Conservation (phyloP, 2,329 filamentous ascomycete species). For the Verticillium tricorpus region DNA sequence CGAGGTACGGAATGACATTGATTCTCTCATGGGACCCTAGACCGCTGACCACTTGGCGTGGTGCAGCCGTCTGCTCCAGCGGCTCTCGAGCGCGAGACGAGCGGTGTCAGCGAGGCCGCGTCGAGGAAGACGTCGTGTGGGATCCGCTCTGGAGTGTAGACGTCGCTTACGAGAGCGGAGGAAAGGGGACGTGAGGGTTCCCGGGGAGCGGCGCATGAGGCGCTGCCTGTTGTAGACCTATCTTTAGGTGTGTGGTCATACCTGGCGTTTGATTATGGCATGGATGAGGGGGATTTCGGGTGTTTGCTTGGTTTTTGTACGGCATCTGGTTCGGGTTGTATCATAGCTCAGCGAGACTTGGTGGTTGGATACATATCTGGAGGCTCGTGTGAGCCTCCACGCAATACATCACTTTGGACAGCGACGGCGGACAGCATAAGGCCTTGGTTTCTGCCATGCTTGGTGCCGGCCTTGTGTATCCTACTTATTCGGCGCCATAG, state of each 20-base stretch:
- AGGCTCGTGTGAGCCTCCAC: neutral
- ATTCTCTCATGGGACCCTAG: slow-evolving; percentile 47
- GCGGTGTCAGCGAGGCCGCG: slow-evolving; percentile 23
- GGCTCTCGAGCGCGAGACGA: slow-evolving; percentile 33
- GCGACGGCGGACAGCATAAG: too few relatives aligned
- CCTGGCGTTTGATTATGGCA: neutral
- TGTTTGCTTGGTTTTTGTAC: neutral
- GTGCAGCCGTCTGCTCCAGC: slow-evolving; percentile 14
- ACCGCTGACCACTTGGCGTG: slow-evolving; percentile 20
- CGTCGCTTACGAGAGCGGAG: slow-evolving; percentile 45
- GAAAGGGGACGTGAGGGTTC: slow-evolving; percentile 6
- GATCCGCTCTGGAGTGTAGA: slow-evolving; percentile 59
- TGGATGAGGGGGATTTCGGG: neutral
- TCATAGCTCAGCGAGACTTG: neutral
- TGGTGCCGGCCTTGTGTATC: too few relatives aligned
- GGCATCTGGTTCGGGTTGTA: neutral
- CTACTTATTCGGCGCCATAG: too few relatives aligned
- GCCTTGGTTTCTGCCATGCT: too few relatives aligned
- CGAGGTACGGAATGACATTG: slow-evolving; percentile 51
- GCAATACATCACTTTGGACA: neutral
- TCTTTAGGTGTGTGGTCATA: neutral
- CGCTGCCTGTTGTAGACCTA: neutral
- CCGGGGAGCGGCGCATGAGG: neutral
- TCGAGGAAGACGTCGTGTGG: slow-evolving; percentile 54
- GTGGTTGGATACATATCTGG: neutral